Percentiles rank a stretch among this genome's conserved stretches.
These are phyloP conservation scores for Hemisphaericaspora nanyangensis DNA, from an alignment of 805 yeast genomes.

Conservation along the genomic window DNA sequence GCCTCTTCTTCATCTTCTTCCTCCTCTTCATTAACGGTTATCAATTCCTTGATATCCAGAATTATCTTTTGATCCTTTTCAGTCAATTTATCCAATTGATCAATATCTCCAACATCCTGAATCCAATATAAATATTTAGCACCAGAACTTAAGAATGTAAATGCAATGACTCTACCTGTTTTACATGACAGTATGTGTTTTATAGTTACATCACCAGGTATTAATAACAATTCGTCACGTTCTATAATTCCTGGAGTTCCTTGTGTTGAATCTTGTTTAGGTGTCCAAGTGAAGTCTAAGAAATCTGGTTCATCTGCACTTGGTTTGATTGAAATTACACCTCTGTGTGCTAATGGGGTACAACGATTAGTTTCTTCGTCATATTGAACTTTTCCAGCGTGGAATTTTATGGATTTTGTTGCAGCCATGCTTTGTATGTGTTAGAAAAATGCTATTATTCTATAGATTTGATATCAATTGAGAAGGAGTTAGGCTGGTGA, in stretches of 20 bases:
- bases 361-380: constrained; percentile 60
- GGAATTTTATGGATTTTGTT: constrained; percentile 46
- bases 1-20: constrained; percentile 18
- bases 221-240: constrained; percentile 62
- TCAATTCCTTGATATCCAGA: constrained; percentile 45
- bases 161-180: constrained; percentile 73
- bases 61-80: constrained; percentile 52
- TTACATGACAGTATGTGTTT: constrained; percentile 63
- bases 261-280: constrained; percentile 47
- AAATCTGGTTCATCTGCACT: constrained; percentile 70
- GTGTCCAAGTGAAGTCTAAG: constrained; percentile 68
- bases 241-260: constrained; percentile 33
- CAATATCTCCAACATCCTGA: constrained; percentile 69
- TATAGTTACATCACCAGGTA: constrained; percentile 86
- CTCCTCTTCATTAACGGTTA: constrained; percentile 34
- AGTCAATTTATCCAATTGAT: constrained; percentile 53
- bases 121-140: constrained; percentile 66
- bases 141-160: constrained; percentile 61
- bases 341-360: constrained; percentile 69
- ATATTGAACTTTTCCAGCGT: constrained; percentile 74
- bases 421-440: constrained; percentile 5
- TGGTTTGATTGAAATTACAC: constrained; percentile 56
- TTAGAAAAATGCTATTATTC: neutral
- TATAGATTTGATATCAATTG: neutral
- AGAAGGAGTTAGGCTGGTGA: too few relatives aligned